Base-by-base conservation (phyloP, 2,329 filamentous ascomycete genomes). In the Pseudocercospora fijiensis region DNA sequence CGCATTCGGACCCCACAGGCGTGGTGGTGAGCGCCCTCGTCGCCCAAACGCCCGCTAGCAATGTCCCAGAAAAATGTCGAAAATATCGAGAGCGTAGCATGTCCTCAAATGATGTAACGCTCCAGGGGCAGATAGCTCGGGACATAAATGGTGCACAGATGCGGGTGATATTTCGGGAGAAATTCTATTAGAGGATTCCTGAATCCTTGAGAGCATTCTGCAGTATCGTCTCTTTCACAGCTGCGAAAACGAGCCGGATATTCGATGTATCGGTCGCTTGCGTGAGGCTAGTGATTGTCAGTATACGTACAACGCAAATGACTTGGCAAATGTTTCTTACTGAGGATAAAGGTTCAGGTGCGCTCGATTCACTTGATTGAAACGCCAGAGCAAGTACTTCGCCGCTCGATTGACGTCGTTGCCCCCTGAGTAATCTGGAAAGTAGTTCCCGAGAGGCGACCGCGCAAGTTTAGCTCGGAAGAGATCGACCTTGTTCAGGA, bases 261-360 rank as follows among this genome's bases (percentile, higher is more conserved):
- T 99, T 99, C 58, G 93, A 97, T 3, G 95, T 99, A 77, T 99
- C 95, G 68, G 95, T 99, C 52, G 95, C 95, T 89, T 99, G 95
- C 33, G 95, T 99, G 67, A 99, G 86, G 79, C 94, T 98, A 72
- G 57, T 13, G 49, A 4, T 10, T 51, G 57, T 68, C 56, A 67
- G 73, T 55, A 59, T 27, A 1, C n/a, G 10, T 28, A 10, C 28
- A 43, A 47, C 2, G 22, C 16, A 16, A 26, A 37, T 43, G 33
- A n/a, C n/a, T 33, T 53, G 58, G 63, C 66, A 64, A 85, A 27
- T 24, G 16, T 10, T 24, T 28, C 92, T 80, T 86, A 96, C 95
- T 99, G 95, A 76, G 95, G 95, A 78, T 98, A 99, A 60, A 99
- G 83, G 75, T 98, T 98, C 51, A 99, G 83, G 78, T 98, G 94